phyloP scores from a whole-genome alignment of 352 stramenopile genomes.

The Pythium brassicae region DNA sequence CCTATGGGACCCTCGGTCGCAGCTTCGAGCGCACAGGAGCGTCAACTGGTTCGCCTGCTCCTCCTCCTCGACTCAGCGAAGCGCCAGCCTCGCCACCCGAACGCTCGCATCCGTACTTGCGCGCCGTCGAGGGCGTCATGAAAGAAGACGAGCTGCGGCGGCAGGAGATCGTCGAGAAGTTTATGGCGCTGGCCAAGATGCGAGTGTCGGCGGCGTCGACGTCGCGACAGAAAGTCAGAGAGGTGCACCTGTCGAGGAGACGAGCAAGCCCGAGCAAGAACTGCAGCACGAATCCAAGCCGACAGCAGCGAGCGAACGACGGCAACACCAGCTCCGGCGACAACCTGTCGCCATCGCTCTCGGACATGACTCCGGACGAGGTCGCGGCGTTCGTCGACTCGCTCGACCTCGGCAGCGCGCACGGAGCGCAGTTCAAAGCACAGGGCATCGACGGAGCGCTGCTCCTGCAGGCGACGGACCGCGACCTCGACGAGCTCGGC shows the following conservation, averaged over 20 bases:
- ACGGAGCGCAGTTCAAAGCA: conserved; percentile 30
- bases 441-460: conserved; percentile 64
- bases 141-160: conserved; percentile 53
- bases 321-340: too few species aligned
- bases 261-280: neutral
- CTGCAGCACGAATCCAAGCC: conserved; percentile 10
- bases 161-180: conserved; percentile 49
- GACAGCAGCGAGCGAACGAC: too few species aligned
- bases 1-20: neutral
- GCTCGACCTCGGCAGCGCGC: conserved; percentile 31
- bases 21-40: neutral
- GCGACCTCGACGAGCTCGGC: conserved; percentile 66
- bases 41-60: neutral
- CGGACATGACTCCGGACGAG: conserved; percentile 30
- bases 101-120: conserved; percentile 10
- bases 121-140: conserved; percentile 26
- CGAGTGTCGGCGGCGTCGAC: conserved; percentile 4
- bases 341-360: neutral
- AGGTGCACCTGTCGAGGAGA: neutral
- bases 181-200: conserved; percentile 20
- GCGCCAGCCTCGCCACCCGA: neutral
- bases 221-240: conserved; percentile 15
- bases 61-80: neutral
- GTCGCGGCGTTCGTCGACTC: conserved; percentile 51
- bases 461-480: conserved; percentile 45